These are phyloP conservation scores for Pyrenophora tritici-repentis DNA, from an alignment of 2,329 filamentous ascomycete species.

Conservation along the genomic window DNA sequence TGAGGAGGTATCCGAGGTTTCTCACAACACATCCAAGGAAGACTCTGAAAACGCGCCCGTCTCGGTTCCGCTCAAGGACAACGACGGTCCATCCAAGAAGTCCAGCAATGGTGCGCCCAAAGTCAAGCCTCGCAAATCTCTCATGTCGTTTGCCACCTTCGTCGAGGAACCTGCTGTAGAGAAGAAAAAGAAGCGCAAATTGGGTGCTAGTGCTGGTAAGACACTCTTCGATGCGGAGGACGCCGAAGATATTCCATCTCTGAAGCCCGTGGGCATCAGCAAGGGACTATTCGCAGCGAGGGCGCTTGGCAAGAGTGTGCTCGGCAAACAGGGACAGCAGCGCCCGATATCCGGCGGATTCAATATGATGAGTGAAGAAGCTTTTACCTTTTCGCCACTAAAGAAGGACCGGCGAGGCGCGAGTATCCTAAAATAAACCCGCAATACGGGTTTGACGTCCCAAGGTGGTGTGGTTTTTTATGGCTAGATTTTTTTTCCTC, in stretches of 20 bases:
- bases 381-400: slow-evolving; percentile 47
- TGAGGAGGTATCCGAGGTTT: slow-evolving; percentile 48
- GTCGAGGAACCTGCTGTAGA: slow-evolving; percentile 47
- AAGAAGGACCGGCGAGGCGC: slow-evolving; percentile 47
- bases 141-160: slow-evolving; percentile 53
- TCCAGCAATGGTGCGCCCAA: slow-evolving; percentile 35
- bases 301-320: slow-evolving; percentile 42
- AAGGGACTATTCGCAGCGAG: slow-evolving; percentile 47
- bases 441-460: not conserved
- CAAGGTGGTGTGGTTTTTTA: no score
- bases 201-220: slow-evolving; percentile 63
- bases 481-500: no score
- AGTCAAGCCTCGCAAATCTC: slow-evolving; percentile 53
- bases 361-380: slow-evolving; percentile 45
- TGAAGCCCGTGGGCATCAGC: slow-evolving; percentile 41
- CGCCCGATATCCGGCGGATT: slow-evolving; percentile 42
- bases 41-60: slow-evolving; percentile 47
- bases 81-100: slow-evolving; percentile 40
- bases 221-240: slow-evolving; percentile 66
- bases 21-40: slow-evolving; percentile 39
- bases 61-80: slow-evolving; percentile 43
- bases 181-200: slow-evolving; percentile 68
- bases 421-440: slow-evolving; percentile 32
- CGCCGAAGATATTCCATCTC: slow-evolving; percentile 36
- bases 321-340: slow-evolving; percentile 33